Percentiles rank a stretch among this genome's conserved stretches.
Evolutionary conservation across 305 asterid genomes (phyloP).

Genomic region (Rubia tinctorum): DNA sequence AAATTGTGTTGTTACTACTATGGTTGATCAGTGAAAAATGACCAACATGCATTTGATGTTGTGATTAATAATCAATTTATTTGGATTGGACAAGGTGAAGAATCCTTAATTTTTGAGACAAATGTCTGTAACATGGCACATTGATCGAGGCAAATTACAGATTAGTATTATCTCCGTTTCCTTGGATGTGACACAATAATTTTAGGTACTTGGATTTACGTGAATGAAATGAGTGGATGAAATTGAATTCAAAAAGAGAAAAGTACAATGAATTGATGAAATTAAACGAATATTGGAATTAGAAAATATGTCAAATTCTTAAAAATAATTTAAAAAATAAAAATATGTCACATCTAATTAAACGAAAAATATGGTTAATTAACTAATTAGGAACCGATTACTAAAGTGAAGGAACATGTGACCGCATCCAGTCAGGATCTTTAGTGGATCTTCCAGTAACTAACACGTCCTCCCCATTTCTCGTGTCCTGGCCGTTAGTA

Average conservation of each 20-base stretch:
- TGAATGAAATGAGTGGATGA: too few relatives aligned
- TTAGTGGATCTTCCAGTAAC: not conserved
- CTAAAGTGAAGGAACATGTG: slow-evolving; percentile 8
- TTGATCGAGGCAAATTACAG: not conserved
- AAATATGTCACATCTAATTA: too few relatives aligned
- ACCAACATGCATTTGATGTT: not conserved
- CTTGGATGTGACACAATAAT: too few relatives aligned
- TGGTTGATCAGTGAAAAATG: not conserved
- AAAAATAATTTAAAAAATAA: too few relatives aligned
- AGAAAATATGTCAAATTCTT: too few relatives aligned
- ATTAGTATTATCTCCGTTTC: too few relatives aligned
- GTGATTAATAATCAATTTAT: not conserved
- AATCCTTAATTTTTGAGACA: slow-evolving; percentile 2
- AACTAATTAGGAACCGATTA: not conserved
- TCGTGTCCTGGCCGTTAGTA: too few relatives aligned
- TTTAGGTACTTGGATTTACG: too few relatives aligned
- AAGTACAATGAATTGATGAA: too few relatives aligned
- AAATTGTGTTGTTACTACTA: too few relatives aligned
- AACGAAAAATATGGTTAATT: not conserved
- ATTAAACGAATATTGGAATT: too few relatives aligned
- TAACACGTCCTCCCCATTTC: not conserved
- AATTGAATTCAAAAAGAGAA: too few relatives aligned
- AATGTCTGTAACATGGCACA: slow-evolving; percentile 15
- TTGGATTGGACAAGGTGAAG: not conserved
- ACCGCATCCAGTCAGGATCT: slow-evolving; percentile 9